Base-by-base conservation (phyloP, 768 basidiomycete species). In the Kwoniella mangroviensis region DNA sequence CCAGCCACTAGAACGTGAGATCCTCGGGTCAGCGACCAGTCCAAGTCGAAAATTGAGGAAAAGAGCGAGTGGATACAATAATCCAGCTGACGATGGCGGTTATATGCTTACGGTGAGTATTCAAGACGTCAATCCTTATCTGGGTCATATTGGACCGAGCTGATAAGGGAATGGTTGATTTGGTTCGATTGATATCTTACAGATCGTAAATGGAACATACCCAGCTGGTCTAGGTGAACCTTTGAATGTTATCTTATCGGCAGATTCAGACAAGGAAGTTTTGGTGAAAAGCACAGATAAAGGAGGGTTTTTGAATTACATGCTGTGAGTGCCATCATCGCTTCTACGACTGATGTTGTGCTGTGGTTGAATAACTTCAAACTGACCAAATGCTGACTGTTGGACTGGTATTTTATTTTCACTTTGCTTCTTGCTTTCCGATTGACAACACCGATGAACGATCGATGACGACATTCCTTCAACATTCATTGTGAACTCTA, bases 181-280 rank as follows among this genome's bases (percentile, higher is more conserved):
- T 17, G 58, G 34, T 21, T 41, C 52, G 24, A 56, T 51, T 28
- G 68, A 2, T 40, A 19, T 42, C 5, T 21, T 5, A n/a, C 52
- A 77, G 76, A 71, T 75, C 41, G 73, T 75, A 19, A 74, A 77
- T 59, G 76, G 73, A 42, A 92, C 92, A 9, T 89, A 84, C 75
- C 91, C 91, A 2, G 79, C 85, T 55, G 92, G 91, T 7, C 88
- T 91, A 59, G 92, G 92, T 43, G 94, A 96, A 84, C 94, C 94
- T 5, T 82, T 96, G 54, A 97, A 97, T 75, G 85, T 86, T 64
- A 91, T 97, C 75, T 84, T 97, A 22, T 90, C 91, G 24, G 91
- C 87, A 10, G 86, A 89, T 55, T 96, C 94, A 3, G 91, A 93
- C 75, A 70, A 86, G 3, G 85, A 82, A 4, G 91, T 95, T 1